phyloP scores from a whole-genome alignment of 176 grass and related monocot species.

The Juncus effusus region DNA sequence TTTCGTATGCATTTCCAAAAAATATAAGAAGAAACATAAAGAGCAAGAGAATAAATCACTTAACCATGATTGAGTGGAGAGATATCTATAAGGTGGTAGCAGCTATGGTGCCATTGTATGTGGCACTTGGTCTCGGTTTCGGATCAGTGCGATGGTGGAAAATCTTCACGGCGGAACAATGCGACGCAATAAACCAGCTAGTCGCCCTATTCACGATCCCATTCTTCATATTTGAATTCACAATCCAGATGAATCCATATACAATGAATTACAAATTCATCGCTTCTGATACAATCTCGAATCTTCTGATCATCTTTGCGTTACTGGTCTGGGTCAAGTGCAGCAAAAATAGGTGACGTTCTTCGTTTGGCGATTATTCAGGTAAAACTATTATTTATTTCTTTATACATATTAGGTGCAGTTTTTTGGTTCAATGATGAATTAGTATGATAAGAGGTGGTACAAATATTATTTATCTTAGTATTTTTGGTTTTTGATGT shows the following conservation, averaged over 20 bases:
- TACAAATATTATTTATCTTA: too few species aligned
- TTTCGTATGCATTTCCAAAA: not conserved
- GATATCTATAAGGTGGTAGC: constrained; percentile 81
- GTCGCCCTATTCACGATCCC: constrained; percentile 66
- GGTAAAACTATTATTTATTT: constrained; percentile 13
- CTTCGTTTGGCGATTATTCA: constrained; percentile 30
- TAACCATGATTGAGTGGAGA: constrained; percentile 61
- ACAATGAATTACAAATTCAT: constrained; percentile 58
- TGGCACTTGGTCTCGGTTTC: constrained; percentile 68
- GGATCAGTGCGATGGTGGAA: constrained; percentile 81
- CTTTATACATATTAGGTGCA: not conserved
- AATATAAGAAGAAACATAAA: not conserved
- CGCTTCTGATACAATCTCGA: constrained; percentile 63
- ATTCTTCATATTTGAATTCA: constrained; percentile 92
- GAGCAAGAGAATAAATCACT: not conserved
- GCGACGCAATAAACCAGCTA: constrained; percentile 65
- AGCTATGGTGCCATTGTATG: constrained; percentile 84
- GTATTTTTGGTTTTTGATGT: too few species aligned
- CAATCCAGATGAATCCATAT: constrained; percentile 56
- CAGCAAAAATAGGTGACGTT: constrained; percentile 18
- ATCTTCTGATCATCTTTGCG: constrained; percentile 34
- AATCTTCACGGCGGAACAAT: constrained; percentile 74
- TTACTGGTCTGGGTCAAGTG: constrained; percentile 40
- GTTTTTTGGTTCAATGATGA: too few species aligned
- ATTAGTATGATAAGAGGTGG: too few species aligned